Base-by-base conservation (phyloP, 2,329 filamentous ascomycete species). In the Ascosphaera acerosa region DNA sequence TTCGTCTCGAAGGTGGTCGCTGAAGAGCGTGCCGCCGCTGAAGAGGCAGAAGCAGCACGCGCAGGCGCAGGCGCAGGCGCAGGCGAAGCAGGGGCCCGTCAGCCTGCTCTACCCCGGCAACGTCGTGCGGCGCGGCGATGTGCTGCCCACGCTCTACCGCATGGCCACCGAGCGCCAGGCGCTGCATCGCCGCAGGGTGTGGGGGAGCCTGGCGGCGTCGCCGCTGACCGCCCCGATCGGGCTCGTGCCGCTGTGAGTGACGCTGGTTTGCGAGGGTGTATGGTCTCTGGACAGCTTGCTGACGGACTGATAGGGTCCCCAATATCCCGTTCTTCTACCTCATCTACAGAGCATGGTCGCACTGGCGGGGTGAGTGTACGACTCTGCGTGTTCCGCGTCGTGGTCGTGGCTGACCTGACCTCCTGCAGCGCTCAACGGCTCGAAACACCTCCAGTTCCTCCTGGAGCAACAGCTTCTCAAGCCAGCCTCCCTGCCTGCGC, bases 311-410 rank as follows among this genome's bases (percentile, higher is more conserved):
- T 22, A 89, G 78, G 37, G 64, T 92, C 38, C 82, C 84, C 20
- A 92, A 97, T 48, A 59, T 97, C 9, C 87, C 87, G 12, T 94
- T 94, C 59, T 94, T 94, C 59, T 97, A 94, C 51, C 65, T 94
- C 25, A 68, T 67, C 12, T 97, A 89, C 56, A 67, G 87, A 39
- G 57, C 80, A 16, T 94, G 76, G 74, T 89, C 77, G 14, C 80
- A 91, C 52, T 90, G 76, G 69, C 67, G 74, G 52, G 60, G 60
- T 62, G 37, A 36, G 50, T 42, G 16, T 25, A 22, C 2, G 3
- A 34, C 10, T 31, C 17, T 16, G 3, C 16, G 4, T 36, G 7
- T 10, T 14, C 19, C 44, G 47, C 40, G 36, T 42, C 22, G 33
- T 27, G 32, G 25, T 29, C 18, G 7, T 26, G 18, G 29, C 31